Conservation (phyloP, 1,284 basidiomycete genomes). For the Puccinia novopanici region DNA sequence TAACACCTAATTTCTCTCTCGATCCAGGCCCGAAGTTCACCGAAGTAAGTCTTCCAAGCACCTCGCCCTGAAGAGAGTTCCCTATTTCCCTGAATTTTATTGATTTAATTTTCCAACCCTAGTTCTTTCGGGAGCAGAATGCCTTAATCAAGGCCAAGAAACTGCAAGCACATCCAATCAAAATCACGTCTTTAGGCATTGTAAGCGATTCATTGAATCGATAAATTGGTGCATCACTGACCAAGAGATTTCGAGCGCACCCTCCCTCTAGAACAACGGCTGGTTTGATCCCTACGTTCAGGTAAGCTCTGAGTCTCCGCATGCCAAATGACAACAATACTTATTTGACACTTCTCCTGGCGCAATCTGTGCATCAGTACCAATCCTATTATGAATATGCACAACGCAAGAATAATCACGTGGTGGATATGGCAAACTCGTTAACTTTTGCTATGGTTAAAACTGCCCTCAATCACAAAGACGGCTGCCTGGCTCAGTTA, state of each 20-base stretch:
- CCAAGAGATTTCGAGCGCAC: neutral
- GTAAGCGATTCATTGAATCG: conserved; percentile 3
- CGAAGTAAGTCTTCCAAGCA: conserved; percentile 5
- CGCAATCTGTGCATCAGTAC: conserved; percentile 28
- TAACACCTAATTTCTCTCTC: neutral
- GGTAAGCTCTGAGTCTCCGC: conserved; percentile 1
- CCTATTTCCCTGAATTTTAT: neutral
- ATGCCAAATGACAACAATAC: neutral
- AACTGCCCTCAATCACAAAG: conserved; percentile 12
- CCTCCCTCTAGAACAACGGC: conserved; percentile 47
- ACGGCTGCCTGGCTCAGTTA: conserved; percentile 31
- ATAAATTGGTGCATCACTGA: neutral
- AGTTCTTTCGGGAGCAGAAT: conserved; percentile 47
- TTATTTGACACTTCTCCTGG: neutral
- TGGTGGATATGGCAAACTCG: conserved; percentile 28
- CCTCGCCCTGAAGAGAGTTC: neutral
- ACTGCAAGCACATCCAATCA: conserved; percentile 10
- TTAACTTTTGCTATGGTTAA: conserved; percentile 17
- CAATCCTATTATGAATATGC: conserved; percentile 43
- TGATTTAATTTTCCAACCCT: neutral
- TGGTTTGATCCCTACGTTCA: conserved; percentile 48
- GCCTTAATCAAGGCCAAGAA: conserved; percentile 26
- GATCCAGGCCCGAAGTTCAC: conserved; percentile 26
- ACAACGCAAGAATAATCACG: conserved; percentile 35
- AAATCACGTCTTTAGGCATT: conserved; percentile 36